Base-by-base conservation (phyloP, 1,284 basidiomycete species). In the Cryptococcus amylolentus region DNA sequence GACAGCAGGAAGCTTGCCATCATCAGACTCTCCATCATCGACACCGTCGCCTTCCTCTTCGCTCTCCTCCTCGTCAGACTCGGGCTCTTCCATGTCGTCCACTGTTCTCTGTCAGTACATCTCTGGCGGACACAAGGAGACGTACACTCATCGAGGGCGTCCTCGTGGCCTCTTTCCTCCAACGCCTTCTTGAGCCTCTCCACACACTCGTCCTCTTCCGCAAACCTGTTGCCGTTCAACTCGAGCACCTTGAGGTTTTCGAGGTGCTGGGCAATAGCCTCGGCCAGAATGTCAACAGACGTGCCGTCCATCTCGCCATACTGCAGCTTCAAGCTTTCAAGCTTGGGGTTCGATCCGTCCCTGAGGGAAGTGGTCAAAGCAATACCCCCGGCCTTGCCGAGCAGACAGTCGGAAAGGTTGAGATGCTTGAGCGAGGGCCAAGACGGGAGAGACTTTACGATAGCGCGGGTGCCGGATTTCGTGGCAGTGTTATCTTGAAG, bases 401-500 rank as follows among this genome's bases (percentile, higher is more conserved):
- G 82, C 38, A 97, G 84, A 69, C 93, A 96, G 77, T 98, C 95
- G 12, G 90, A 93, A 41, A 98, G 81, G 76, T 98, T 91, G 65
- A 98, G 85, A 23, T 82, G 84, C 47, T 82, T 81, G 38, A 98
- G 81, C 5, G 81, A 74, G 0, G 85, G 85, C 88, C 89, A 98
- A 14, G 81, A 80, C 20, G 79, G 72, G 41, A 98, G 78, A 2
- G 87, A 83, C 37, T 81, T 80, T 5, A 89, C 86, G 80, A 96
- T 87, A 9, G 88, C 88, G 53, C 84, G 75, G 26, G 86, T 84
- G 26, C 87, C 92, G 46, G 84, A 83, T 44, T 80, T 74, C 26
- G 89, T 91, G 65, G 93, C 91, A 0, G 93, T 94, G 79, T 98
- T 98, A 78, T 98, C 95, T 77, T 97, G 92, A 52, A 98, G 78